Percentiles rank a stretch among this genome's conserved stretches.
phyloP scores from a whole-genome alignment of 1,139 yeast genomes.

The Blastobotrys arbuscula region DNA sequence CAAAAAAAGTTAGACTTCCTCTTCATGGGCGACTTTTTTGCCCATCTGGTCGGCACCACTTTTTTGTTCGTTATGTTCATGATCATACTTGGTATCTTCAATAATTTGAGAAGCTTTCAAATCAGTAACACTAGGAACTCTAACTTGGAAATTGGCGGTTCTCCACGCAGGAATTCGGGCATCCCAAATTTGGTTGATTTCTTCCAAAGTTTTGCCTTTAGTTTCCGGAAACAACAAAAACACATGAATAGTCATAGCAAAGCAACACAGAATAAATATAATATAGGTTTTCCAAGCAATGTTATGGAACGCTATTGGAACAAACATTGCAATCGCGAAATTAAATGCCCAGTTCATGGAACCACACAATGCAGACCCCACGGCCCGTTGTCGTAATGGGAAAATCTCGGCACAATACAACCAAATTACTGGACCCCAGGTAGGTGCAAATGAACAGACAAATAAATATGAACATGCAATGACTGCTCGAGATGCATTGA shows the following conservation, averaged over 20 bases:
- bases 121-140: constrained; percentile 25
- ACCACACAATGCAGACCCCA: constrained; percentile 50
- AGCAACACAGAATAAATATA: constrained; percentile 45
- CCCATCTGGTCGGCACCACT: no score
- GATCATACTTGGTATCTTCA: constrained; percentile 14
- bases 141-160: constrained; percentile 33
- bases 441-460: constrained; percentile 61
- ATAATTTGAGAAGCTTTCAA: constrained; percentile 28
- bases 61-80: not conserved
- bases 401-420: constrained; percentile 52
- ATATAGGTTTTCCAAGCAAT: constrained; percentile 54
- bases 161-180: constrained; percentile 58
- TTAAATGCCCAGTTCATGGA: constrained; percentile 60
- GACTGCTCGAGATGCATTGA: constrained; percentile 42
- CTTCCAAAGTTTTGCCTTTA: constrained; percentile 59
- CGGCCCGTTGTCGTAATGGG: constrained; percentile 54
- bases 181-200: constrained; percentile 53
- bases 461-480: constrained; percentile 59
- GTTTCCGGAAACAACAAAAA: constrained; percentile 61
- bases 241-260: not conserved
- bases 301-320: constrained; percentile 48
- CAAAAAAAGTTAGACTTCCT: no score
- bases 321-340: constrained; percentile 48
- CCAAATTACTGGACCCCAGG: constrained; percentile 64
- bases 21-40: no score